Conservation (phyloP, 2,329 filamentous ascomycete species). For the Ophiocordyceps robertsii region DNA sequence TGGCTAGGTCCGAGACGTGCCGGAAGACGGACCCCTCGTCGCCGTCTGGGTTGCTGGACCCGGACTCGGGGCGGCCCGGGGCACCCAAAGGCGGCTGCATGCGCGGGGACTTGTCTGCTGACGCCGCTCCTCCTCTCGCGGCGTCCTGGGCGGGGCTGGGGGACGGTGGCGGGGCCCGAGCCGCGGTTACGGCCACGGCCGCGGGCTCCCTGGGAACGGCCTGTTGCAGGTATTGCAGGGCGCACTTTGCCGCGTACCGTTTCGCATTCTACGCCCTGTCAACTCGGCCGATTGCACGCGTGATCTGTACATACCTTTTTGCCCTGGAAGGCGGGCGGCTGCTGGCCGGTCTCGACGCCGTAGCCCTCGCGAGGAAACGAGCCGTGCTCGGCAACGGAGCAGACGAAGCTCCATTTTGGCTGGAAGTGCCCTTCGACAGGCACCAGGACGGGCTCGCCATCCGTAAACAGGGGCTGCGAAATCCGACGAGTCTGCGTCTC, state of each 20-base stretch:
- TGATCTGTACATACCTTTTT: slow-evolving; percentile 29
- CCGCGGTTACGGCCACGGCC: neutral
- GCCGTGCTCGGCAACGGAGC: slow-evolving; percentile 8
- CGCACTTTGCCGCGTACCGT: slow-evolving; percentile 36
- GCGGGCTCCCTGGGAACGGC: neutral
- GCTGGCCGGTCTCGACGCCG: slow-evolving; percentile 14
- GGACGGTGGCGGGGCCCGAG: neutral
- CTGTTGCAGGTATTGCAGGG: slow-evolving; percentile 25
- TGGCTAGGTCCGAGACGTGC: slow-evolving; percentile 19
- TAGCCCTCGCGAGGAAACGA: slow-evolving; percentile 18
- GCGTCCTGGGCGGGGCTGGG: neutral
- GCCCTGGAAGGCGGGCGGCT: slow-evolving; percentile 22
- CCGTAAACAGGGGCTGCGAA: slow-evolving; percentile 4
- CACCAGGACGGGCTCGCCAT: slow-evolving; percentile 6
- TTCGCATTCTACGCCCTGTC: slow-evolving; percentile 27
- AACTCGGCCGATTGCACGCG: neutral
- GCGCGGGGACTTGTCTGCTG: neutral
- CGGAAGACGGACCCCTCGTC: slow-evolving; percentile 6
- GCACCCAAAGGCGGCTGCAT: neutral
- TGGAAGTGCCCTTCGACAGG: slow-evolving; percentile 9
- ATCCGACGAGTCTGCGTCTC: slow-evolving; percentile 5
- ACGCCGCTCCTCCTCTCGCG: neutral
- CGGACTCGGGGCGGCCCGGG: neutral
- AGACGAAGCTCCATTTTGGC: slow-evolving; percentile 13
- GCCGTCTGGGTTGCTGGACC: neutral